Base-by-base conservation (phyloP, 306 rosid species). In the Castanea mollissima region DNA sequence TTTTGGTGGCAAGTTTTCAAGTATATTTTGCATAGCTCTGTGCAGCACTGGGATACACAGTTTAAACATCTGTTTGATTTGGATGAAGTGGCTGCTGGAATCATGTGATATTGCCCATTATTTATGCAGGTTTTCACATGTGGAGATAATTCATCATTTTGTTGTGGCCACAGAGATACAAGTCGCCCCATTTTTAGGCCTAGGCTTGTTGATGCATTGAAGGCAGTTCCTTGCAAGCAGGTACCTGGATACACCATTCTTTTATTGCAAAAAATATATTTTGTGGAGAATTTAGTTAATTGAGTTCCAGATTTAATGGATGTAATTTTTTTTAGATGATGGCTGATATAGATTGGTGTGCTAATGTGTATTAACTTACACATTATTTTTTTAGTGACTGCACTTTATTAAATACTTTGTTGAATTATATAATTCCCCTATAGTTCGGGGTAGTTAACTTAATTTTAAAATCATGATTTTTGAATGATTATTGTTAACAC, bases 131-230 rank as follows among this genome's bases (percentile, higher is more conserved):
- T 94, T 74, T 91, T 88, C 86, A 94, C 97, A 19, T 92, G 97
- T 49, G 98, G 98, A 79, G 97, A 94, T 74, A 92, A 92, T 89
- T 91, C 97, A 31, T 88, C 97, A 76, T 91, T 79, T 71, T 94
- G 97, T 82, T 94, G 98, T 34, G 98, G 97, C 71, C 97, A 92
- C 78, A 87, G 76, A 63, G 97, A 92, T 85, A 92, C 98, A 71
- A 89, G 72, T 77, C 90, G 97, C 16, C 97, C 93, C 29, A 90
- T 94, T 70, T 88, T 79, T 67, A 87, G 97, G 90, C 97, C 98
- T 27, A 91, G 95, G 63, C 89, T 90, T 71, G 95, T 94, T 82
- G 98, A 94, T 69, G 87, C 92, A 78, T 83, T 94, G 80, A 91
- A 84, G 71, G 92, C 87, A 78, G 71, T 90, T 80, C 89, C 91